Evolutionary conservation across 805 yeast genomes (phyloP), one percentile per base, ranked within the genome.

Genomic region (Torulaspora maleeae): DNA sequence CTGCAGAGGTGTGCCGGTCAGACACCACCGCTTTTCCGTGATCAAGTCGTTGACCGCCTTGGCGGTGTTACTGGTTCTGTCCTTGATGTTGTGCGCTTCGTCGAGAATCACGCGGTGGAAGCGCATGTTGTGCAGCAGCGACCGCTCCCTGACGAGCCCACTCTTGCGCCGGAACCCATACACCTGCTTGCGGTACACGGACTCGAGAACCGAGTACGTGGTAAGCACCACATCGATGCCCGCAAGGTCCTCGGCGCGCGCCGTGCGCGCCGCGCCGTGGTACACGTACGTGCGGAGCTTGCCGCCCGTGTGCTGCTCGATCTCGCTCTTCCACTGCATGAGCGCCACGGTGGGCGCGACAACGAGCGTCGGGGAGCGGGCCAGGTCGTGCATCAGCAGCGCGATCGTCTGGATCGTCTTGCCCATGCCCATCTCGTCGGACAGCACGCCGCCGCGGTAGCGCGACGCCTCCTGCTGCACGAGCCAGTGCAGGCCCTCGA

Each of bases 401-500:
- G 95, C 93, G 50, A 93, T 91, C 30, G 96, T 91, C 67, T 93
- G 99, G 40, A 93, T 90, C 0, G 99, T 93, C 59, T 93, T 93
- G 51, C 99, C 99, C 98, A 93, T 91, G 29, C 99, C 99, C 99
- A 93, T 93, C 67, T 93, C 99, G 70, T 93, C 99, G 4, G 99
- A 98, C 38, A 93, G 70, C 8, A 93, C 83, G 12, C 98, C 99
- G 20, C 99, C 99, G 12, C 77, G 73, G 64, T 84, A 91, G n/a
- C n/a, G n/a, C n/a, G n/a, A n/a, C n/a, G n/a, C 33, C 17, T 80
- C 80, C 67, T 91, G 98, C 39, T 79, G 74, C 11, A 78, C 55
- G 49, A 93, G 74, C 99, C 99, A 93, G 57, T 84, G 78, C 38
- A 93, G 71, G 15, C 99, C 99, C 69, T 93, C 99, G 12, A 79